Base-by-base conservation (phyloP, 768 basidiomycete genomes). In the Suillus ampliporus region DNA sequence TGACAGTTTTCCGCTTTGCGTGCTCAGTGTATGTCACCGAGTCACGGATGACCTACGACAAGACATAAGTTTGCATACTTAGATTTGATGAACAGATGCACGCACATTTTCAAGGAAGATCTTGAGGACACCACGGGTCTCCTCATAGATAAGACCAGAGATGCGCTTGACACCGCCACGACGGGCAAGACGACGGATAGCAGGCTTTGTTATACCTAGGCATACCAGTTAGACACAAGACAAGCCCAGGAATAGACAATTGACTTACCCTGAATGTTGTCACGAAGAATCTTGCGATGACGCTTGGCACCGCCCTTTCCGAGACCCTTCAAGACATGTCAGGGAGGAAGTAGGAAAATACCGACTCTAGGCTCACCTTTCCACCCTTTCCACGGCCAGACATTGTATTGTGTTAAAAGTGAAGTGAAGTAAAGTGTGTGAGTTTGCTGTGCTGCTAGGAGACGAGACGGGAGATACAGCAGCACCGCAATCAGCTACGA, bases 11-110 rank as follows among this genome's bases (percentile, higher is more conserved):
- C 75, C 94, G 84, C 82, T 98, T 98, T 46, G 95, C 95, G 79
- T 98, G 95, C 78, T 98, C 95, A 59, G 95, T 97, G 87, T 98
- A 97, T 77, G 95, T 97, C 68, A 97, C 96, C 61, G 94, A 95
- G 75, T 97, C 95, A 69, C 95, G 92, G 73, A 97, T 96, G 69
- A 96, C 89, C 90, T 92, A 69, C 4, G 57, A 37, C 23, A 51
- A 65, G 59, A 17, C 1, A 26, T 65, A 52, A 70, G 54, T 5
- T 38, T 40, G 40, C 50, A 41, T 48, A 13, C 37, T 61, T 47
- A 31, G 4, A 10, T 17, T 38, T 5, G 9, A 37, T 4, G 14
- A 48, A 47, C 13, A 64, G 6, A 35, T n/a, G 19, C 64, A 81
- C 87, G 64, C 64, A 90, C 89, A 66, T 91, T 92, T 80, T 94